Base-by-base conservation (phyloP, 108 stramenopile genomes). In the Pinguiococcus pyrenoidosus region DNA sequence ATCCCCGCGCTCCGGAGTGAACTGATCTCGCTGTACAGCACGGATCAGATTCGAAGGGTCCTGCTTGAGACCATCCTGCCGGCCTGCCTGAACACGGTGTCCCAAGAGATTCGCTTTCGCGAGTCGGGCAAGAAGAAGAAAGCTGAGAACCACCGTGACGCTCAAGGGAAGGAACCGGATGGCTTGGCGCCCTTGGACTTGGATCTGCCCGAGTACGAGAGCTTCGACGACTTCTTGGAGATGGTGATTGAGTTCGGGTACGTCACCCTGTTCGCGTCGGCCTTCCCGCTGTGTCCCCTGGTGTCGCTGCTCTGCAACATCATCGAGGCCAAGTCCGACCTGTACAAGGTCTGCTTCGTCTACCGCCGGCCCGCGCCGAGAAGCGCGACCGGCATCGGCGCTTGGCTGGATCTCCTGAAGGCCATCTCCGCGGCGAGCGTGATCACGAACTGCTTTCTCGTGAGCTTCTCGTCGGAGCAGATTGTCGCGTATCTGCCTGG, bases 161-260 rank as follows among this genome's bases (percentile, higher is more conserved):
- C 36, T 14, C 13, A 36, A 1, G 34, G 35, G 4, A 36, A 33
- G 2, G 25, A 49, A 14, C 25, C 48, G 23, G 48, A 36, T 33
- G 36, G 48, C 25, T 43, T 25, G 0, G 7, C 9, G 42, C 26
- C 22, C n/a, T n/a, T n/a, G n/a, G n/a, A 76, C 53, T 54, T 64
- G 32, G 64, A 55, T 20, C 37, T 74, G 43, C 73, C 71, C 28
- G 76, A 72, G 21, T 80, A 80, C 46, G 82, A 83, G 44, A 58
- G 56, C 16, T 85, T 82, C 62, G 84, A 85, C 76, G 81, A 82
- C 47, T 82, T 77, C 53, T 74, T 85, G 54, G 84, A 85, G 47
- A 81, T 82, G 50, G 29, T 82, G 23, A 82, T 85, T 36, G 73
- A 85, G 39, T 74, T 82, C 46, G 81, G 81, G 22, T 85, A 85